Percentiles rank a stretch among this genome's conserved stretches.
phyloP scores from a whole-genome alignment of 2,329 filamentous ascomycete species.

The Nemania sp. region DNA sequence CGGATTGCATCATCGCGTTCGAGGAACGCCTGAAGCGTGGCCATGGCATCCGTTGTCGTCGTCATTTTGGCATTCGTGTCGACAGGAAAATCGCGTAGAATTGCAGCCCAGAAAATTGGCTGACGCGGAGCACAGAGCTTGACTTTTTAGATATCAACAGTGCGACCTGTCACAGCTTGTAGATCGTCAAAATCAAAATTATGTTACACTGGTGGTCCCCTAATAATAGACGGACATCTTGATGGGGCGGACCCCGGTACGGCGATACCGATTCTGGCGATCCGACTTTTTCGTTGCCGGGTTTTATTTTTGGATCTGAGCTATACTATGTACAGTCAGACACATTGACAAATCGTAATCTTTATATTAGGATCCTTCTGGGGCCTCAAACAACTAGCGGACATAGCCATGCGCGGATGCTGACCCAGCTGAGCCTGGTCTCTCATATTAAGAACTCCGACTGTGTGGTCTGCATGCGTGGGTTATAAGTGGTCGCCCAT shows the following conservation, averaged over 20 bases:
- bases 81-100: conserved; percentile 7
- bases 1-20: conserved; percentile 21
- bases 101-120: conserved; percentile 3
- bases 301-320: conserved; percentile 18
- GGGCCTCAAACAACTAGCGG: conserved; percentile 19
- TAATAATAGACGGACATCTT: conserved; percentile 23
- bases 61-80: conserved; percentile 11
- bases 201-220: conserved; percentile 13
- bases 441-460: conserved; percentile 23
- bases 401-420: conserved; percentile 12
- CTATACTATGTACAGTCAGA: conserved; percentile 24
- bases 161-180: conserved; percentile 3
- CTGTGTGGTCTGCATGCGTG: conserved; percentile 4
- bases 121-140: conserved; percentile 9
- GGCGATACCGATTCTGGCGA: conserved; percentile 26
- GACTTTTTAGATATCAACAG: conserved; percentile 22
- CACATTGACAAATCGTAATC: conserved; percentile 20
- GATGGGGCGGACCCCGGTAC: conserved; percentile 25
- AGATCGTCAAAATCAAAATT: conserved; percentile 16
- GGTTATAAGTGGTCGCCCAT: conserved; percentile 6
- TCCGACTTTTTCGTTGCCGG: conserved; percentile 17
- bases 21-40: conserved; percentile 19
- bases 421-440: conserved; percentile 16
- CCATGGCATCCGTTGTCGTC: conserved; percentile 11
- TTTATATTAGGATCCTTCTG: conserved; percentile 18